phyloP scores from a whole-genome alignment of 2,329 filamentous ascomycete genomes.

The Aspergillus sp. region DNA sequence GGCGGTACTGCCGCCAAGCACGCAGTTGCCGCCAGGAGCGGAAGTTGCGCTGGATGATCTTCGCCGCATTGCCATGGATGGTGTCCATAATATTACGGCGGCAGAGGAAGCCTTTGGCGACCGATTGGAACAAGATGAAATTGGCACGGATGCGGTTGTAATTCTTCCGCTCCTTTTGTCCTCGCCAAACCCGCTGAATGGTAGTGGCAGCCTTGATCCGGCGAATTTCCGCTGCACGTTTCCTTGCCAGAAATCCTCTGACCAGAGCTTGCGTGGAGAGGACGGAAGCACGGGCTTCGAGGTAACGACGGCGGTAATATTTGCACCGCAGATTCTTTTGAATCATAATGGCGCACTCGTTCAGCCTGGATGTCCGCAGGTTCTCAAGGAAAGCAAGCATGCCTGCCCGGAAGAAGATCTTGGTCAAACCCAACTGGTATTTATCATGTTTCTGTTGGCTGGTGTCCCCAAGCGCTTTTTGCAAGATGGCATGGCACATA shows the following conservation, averaged over 20 bases:
- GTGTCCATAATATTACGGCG: slow-evolving; percentile 92
- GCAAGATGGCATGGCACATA: slow-evolving; percentile 90
- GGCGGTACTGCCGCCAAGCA: slow-evolving; percentile 83
- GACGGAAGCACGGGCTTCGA: slow-evolving; percentile 80
- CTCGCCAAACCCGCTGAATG: slow-evolving; percentile 93
- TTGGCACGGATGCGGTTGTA: slow-evolving; percentile 78
- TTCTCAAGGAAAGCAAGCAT: slow-evolving; percentile 99
- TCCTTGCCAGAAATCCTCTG: slow-evolving; percentile 75
- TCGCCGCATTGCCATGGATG: slow-evolving; percentile 84
- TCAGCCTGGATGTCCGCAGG: slow-evolving; percentile 81
- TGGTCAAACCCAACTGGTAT: slow-evolving; percentile 95
- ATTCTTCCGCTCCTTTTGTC: slow-evolving; percentile 79
- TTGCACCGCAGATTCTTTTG: slow-evolving; percentile 97
- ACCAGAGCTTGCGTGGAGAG: slow-evolving; percentile 74
- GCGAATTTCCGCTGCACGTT: slow-evolving; percentile 74
- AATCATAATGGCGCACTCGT: slow-evolving; percentile 93
- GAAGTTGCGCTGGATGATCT: slow-evolving; percentile 88
- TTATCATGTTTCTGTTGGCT: slow-evolving; percentile 78
- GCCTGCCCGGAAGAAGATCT: slow-evolving; percentile 98
- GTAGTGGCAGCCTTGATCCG: slow-evolving; percentile 84
- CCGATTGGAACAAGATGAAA: slow-evolving; percentile 82
- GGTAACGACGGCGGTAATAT: slow-evolving; percentile 88
- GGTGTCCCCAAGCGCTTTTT: slow-evolving; percentile 78
- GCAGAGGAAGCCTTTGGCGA: slow-evolving; percentile 87
- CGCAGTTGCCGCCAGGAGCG: slow-evolving; percentile 74